Conservation (phyloP, 1,284 basidiomycete species). For the Irpex sp. region DNA sequence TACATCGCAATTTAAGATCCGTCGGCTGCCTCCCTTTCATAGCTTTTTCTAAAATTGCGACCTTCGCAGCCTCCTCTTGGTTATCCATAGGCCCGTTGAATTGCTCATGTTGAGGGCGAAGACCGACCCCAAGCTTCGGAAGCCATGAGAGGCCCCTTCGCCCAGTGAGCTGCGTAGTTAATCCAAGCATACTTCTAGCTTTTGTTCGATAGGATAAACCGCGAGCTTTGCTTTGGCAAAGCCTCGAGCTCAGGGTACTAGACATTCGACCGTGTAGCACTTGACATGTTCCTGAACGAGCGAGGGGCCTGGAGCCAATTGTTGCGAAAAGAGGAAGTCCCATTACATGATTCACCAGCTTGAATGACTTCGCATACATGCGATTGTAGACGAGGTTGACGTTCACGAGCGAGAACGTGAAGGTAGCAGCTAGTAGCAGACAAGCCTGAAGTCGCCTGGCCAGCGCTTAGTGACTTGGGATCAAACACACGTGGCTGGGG, state of each 20-base stretch:
- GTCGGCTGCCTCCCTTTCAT: slow-evolving; percentile 78
- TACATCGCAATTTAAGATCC: slow-evolving; percentile 81
- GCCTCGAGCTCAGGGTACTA: neutral
- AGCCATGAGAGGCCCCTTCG: slow-evolving; percentile 23
- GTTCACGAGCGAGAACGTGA: neutral
- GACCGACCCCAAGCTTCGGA: slow-evolving; percentile 21
- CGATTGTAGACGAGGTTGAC: slow-evolving; percentile 19
- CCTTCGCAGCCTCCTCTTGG: slow-evolving; percentile 67
- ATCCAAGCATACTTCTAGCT: neutral
- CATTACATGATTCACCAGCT: slow-evolving; percentile 43
- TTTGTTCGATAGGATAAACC: neutral
- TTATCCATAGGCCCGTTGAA: slow-evolving; percentile 35
- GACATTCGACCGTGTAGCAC: neutral
- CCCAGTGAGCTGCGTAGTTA: neutral
- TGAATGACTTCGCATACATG: slow-evolving; percentile 44
- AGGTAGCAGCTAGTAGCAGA: slow-evolving; percentile 1
- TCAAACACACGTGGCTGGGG: neutral
- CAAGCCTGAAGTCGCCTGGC: neutral
- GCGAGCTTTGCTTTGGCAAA: neutral
- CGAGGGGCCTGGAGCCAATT: neutral
- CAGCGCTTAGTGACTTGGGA: neutral
- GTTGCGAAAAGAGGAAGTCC: slow-evolving; percentile 16
- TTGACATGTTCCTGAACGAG: slow-evolving; percentile 1
- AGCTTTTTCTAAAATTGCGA: slow-evolving; percentile 73
- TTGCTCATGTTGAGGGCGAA: slow-evolving; percentile 14